Evolutionary conservation across 208 protist genomes (phyloP).

Genomic region (Leishmania gerbilli): DNA sequence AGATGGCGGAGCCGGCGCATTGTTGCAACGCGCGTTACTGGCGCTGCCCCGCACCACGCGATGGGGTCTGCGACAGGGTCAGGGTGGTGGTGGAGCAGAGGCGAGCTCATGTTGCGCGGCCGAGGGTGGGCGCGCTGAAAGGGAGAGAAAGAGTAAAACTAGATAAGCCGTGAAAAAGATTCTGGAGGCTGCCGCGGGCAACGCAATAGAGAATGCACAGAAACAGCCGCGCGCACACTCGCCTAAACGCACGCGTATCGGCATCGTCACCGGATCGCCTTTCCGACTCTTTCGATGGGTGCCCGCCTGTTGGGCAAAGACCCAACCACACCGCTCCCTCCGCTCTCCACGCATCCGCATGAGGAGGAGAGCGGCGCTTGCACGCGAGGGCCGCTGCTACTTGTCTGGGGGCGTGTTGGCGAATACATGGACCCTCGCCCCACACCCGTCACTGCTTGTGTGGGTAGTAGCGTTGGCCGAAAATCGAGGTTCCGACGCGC

Average conservation of each 20-base stretch:
- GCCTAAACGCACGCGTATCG: not conserved
- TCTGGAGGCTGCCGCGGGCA: not conserved
- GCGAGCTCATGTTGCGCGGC: too few species aligned
- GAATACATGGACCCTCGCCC: not conserved
- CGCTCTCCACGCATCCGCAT: not conserved
- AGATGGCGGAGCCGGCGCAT: not conserved
- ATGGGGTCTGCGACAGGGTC: too few species aligned
- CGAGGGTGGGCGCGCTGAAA: too few species aligned
- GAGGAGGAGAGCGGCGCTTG: not conserved
- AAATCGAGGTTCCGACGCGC: constrained; percentile 95
- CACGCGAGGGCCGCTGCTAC: not conserved
- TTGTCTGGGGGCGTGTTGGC: not conserved
- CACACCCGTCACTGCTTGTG: constrained; percentile 28
- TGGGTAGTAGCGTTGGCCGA: constrained; percentile 92
- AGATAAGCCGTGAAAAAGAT: not conserved
- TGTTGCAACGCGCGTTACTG: not conserved
- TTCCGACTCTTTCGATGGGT: not conserved
- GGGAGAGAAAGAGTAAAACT: not conserved
- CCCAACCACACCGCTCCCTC: not conserved
- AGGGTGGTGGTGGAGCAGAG: too few species aligned
- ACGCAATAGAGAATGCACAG: not conserved
- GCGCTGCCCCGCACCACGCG: too few species aligned
- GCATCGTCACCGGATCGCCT: not conserved
- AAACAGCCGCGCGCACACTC: not conserved
- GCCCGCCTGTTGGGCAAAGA: not conserved